Conservation (phyloP, 768 basidiomycete species). For the Lentinus brumalis region DNA sequence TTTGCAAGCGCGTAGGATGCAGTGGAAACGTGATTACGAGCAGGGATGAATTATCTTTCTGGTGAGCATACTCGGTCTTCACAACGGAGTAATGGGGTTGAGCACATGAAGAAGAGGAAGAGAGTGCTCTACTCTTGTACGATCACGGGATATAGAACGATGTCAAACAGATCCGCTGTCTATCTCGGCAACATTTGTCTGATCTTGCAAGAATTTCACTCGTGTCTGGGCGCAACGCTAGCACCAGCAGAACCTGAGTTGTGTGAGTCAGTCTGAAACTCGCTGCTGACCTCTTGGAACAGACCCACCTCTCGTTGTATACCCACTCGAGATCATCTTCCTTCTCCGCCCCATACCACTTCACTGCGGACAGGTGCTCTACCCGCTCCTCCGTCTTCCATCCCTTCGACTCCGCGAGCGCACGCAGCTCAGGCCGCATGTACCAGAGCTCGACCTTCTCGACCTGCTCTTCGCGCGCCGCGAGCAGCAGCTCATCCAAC, state of each 20-base stretch:
- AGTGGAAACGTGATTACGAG: neutral
- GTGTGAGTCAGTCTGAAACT: neutral
- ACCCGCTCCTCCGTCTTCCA: slow-evolving; percentile 17
- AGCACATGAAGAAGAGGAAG: too few relatives aligned
- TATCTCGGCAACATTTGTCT: too few relatives aligned
- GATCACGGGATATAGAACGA: too few relatives aligned
- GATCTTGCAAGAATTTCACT: too few relatives aligned
- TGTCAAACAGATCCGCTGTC: too few relatives aligned
- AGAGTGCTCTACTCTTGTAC: too few relatives aligned
- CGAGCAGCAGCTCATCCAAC: slow-evolving; percentile 10
- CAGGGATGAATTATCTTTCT: too few relatives aligned
- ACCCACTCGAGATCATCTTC: slow-evolving; percentile 19
- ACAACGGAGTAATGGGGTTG: too few relatives aligned
- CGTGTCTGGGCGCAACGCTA: neutral
- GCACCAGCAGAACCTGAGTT: slow-evolving; percentile 21
- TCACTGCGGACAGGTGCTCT: slow-evolving; percentile 22
- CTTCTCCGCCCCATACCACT: slow-evolving; percentile 21
- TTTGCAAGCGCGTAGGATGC: neutral
- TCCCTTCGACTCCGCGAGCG: slow-evolving; percentile 8
- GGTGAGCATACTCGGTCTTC: too few relatives aligned
- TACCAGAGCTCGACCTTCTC: slow-evolving; percentile 23
- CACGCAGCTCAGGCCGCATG: slow-evolving; percentile 9
- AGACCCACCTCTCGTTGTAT: slow-evolving; percentile 23
- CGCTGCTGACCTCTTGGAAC: neutral
- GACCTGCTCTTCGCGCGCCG: slow-evolving; percentile 11